phyloP scores from a whole-genome alignment of 1,139 yeast genomes.

The Debaryomyces fabryi region DNA sequence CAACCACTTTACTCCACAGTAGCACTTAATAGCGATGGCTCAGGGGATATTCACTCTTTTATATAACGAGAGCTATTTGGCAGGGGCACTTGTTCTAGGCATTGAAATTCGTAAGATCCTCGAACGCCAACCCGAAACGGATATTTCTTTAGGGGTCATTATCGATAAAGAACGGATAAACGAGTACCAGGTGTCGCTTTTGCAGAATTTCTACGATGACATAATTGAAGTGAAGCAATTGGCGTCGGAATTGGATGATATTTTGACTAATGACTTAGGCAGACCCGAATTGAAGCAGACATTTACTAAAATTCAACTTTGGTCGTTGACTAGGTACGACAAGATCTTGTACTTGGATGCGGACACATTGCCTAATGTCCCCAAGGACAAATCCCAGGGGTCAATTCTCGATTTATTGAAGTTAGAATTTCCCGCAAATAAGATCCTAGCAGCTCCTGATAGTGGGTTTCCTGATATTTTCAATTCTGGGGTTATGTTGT shows the following conservation, averaged over 20 bases:
- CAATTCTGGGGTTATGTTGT: slow-evolving; percentile 82
- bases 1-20: slow-evolving; percentile 5
- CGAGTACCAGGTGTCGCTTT: slow-evolving; percentile 29
- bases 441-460: slow-evolving; percentile 82
- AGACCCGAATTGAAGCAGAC: slow-evolving; percentile 79
- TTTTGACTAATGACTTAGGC: slow-evolving; percentile 43
- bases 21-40: slow-evolving; percentile 21
- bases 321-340: slow-evolving; percentile 60
- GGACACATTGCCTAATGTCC: slow-evolving; percentile 69
- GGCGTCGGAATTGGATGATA: slow-evolving; percentile 28
- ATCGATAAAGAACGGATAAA: slow-evolving; percentile 36
- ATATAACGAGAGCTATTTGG: slow-evolving; percentile 65
- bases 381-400: slow-evolving; percentile 38
- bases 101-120: slow-evolving; percentile 28
- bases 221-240: slow-evolving; percentile 34
- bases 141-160: slow-evolving; percentile 34
- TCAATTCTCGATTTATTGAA: slow-evolving; percentile 35
- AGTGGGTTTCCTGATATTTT: slow-evolving; percentile 95
- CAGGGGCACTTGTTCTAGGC: slow-evolving; percentile 76
- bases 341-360: slow-evolving; percentile 77
- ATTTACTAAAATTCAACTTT: slow-evolving; percentile 71
- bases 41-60: slow-evolving; percentile 69
- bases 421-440: slow-evolving; percentile 36
- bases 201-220: slow-evolving; percentile 32
- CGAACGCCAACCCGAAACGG: slow-evolving; percentile 14